phyloP scores from a whole-genome alignment of 495 filamentous ascomycete species.

The Haplographium delicatum region DNA sequence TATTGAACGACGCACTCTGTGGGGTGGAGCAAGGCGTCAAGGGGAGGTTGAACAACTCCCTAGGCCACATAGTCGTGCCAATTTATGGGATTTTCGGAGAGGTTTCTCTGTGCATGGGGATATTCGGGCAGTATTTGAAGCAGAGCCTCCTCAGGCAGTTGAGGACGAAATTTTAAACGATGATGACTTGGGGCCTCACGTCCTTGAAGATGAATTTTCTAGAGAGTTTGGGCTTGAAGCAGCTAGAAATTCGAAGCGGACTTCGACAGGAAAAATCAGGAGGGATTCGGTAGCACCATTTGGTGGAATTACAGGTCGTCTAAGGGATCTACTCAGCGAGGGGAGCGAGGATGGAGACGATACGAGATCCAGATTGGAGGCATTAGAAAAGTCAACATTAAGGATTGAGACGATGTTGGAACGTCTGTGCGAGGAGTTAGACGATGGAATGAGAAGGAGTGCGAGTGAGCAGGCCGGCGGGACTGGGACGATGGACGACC shows the following conservation, averaged over 20 bases:
- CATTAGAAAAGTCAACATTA: constrained; percentile 26
- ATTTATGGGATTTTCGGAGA: constrained; percentile 43
- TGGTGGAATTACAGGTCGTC: constrained; percentile 21
- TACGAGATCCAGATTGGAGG: constrained; percentile 24
- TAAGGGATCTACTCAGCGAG: constrained; percentile 20
- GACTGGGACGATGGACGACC: constrained; percentile 8
- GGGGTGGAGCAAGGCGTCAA: constrained; percentile 37
- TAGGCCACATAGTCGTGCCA: constrained; percentile 16
- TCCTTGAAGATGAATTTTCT: constrained; percentile 12
- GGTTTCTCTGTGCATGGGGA: constrained; percentile 58
- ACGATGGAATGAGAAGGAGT: constrained; percentile 18
- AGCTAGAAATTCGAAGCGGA: neutral
- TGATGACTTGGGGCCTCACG: constrained; percentile 11
- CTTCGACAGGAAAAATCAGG: constrained; percentile 11
- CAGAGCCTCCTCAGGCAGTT: constrained; percentile 51
- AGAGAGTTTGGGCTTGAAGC: constrained; percentile 11
- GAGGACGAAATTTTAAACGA: constrained; percentile 35
- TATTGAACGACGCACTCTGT: constrained; percentile 49
- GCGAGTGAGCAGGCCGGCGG: constrained; percentile 1
- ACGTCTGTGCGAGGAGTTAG: constrained; percentile 19
- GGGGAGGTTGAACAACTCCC: constrained; percentile 27
- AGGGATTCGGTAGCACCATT: constrained; percentile 29
- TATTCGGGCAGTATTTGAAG: constrained; percentile 62
- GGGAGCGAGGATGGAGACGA: constrained; percentile 21
- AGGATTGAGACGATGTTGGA: constrained; percentile 31